Evolutionary conservation across 805 yeast genomes (phyloP), one percentile per base, ranked within the genome.

Genomic region (Yamadazyma phyllophila): DNA sequence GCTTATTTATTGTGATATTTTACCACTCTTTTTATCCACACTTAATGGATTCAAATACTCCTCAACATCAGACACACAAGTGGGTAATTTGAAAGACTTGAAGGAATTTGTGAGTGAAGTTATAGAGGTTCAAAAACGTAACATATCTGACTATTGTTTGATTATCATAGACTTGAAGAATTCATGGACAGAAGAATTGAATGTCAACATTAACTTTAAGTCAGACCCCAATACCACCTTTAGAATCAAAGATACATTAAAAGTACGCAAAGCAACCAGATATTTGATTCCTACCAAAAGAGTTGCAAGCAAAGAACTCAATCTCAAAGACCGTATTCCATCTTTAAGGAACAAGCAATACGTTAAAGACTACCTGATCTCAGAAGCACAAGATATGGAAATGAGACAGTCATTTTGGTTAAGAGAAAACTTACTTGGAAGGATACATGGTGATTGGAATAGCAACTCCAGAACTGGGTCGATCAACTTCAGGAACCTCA

Each of bases 391-490:
- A 48, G 83, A 77, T 30, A 55, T 55, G 36, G 76, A 71, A 43
- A 77, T 81, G 65, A 72, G 81, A 46, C 83, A 81, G 49, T 67
- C 78, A 2, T 94, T 90, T 62, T 92, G 99, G 99, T 78, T 85
- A 51, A 67, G 96, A 46, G 81, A 85, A 46, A 74, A 76, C 49
- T 60, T 94, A 1, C 66, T 92, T 43, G 70, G 75, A 38, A 67
- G 69, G 12, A 54, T 94, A 4, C 61, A 65, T 2, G 96, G 96
- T 2, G 55, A 62, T 2, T 92, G 99, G 99, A 56, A 41, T 2
- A 36, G 39, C 15, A 44, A 29, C 44, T 37, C 42, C 30, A 63
- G 83, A 26, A 42, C 52, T 1, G 96, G 96, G 1, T 59, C 61
- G 15, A 72, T 88, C 38, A 92, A 87, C 52, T 62, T 88, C 30